Evolutionary conservation across 345 rosid species (phyloP).

Genomic region (Lepidium didymum): DNA sequence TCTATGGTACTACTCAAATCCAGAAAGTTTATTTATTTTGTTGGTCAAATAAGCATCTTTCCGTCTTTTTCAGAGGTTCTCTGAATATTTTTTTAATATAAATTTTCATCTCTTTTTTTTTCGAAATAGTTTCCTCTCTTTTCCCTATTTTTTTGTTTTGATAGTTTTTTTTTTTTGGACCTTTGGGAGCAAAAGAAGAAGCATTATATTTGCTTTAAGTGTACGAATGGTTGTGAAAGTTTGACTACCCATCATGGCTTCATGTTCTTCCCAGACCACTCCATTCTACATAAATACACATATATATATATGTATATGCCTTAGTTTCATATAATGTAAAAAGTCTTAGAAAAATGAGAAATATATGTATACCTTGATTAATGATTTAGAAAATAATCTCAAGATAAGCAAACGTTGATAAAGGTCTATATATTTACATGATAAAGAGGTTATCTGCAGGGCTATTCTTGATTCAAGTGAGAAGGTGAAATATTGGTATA

Average conservation of each 20-base stretch:
- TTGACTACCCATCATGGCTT: conserved; percentile 19
- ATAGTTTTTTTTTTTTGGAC: too few relatives aligned
- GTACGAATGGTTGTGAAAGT: conserved; percentile 11
- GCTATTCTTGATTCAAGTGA: too few relatives aligned
- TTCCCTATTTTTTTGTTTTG: neutral
- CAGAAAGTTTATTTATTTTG: neutral
- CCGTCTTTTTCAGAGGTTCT: neutral
- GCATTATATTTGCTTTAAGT: conserved; percentile 8
- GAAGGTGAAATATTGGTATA: too few relatives aligned
- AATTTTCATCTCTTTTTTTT: neutral
- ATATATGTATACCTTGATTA: neutral
- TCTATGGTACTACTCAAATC: neutral
- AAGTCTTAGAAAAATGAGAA: neutral
- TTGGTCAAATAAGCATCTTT: conserved; percentile 16
- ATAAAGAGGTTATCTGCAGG: too few relatives aligned
- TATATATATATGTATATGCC: neutral
- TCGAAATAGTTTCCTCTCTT: neutral
- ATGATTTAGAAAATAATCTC: too few relatives aligned
- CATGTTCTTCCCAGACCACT: neutral
- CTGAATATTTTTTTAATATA: neutral
- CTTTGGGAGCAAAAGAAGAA: neutral
- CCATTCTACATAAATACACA: neutral
- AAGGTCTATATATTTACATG: too few relatives aligned
- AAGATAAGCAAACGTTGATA: too few relatives aligned
- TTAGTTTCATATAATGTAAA: neutral